Base-by-base conservation (phyloP, 805 yeast species). In the Phaffomyces thermotolerans region DNA sequence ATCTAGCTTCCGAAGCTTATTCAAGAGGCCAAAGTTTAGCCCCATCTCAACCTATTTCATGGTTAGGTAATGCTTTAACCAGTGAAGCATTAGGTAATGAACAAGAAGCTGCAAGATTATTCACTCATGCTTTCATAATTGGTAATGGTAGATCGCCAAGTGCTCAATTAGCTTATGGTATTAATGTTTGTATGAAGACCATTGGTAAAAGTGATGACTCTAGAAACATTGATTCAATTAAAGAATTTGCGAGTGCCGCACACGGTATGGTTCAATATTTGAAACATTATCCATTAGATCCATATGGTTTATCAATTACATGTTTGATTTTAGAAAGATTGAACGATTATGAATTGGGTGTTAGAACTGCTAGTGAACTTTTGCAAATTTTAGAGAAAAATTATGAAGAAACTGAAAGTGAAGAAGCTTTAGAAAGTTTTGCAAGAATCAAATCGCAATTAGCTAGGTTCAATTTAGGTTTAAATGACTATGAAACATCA, bases 21-120 rank as follows among this genome's bases (percentile, higher is more conserved):
- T 65, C 71, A 34, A 75, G 87, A 49, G 83, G 93, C 0, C 91
- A 85, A 52, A 79, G 95, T 18, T 67, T 87, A 12, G 82, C 90
- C 3, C 97, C 99, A 3, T 84, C 80, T 42, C 73, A 72, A 41
- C 69, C 85, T 0, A 69, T 68, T 6, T 76, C 96, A 0, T 93
- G 98, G 98, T 59, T 85, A 29, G 96, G 96, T 2, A 79, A 81
- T 54, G 97, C 96, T 0, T 57, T 91, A 31, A 69, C 76, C 1
- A 65, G 72, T 7, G 73, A 75, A 43, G 75, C 70, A 1, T 52
- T 57, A 12, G 86, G 84, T 3, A 72, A 81, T 39, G 34, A 35
- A 0, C 62, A 59, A 2, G 69, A 66, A n/a, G 80, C 95, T 0
- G 58, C 71, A 6, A 68, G 72, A 13, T 60, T 85, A 40, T 81